Percentiles rank a stretch among this genome's conserved stretches.
Evolutionary conservation across 371 early-diverging fungal genomes (phyloP).

Genomic region (Saksenaea oblongispora): DNA sequence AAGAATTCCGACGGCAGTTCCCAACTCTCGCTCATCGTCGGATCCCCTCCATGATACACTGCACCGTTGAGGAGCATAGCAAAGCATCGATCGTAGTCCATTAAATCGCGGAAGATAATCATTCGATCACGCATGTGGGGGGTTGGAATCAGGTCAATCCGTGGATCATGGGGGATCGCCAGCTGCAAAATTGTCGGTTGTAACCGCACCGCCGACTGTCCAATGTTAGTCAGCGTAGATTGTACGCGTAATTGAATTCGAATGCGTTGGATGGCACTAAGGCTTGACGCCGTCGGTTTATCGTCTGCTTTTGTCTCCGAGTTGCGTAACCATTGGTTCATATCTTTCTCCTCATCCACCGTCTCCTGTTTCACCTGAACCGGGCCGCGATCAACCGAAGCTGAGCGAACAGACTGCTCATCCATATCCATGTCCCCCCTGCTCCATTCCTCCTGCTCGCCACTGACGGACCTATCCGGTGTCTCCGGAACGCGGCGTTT

Average conservation of each 20-base stretch:
- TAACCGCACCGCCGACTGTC: constrained; percentile 3
- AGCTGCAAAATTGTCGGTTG: constrained; percentile 26
- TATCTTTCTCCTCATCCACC: neutral
- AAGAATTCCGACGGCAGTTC: constrained; percentile 52
- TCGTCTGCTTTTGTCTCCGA: neutral
- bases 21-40: constrained; percentile 44
- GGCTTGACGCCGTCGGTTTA: neutral
- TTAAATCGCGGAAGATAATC: constrained; percentile 48
- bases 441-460: neutral
- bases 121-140: constrained; percentile 53
- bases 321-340: constrained; percentile 7
- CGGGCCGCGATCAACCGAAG: neutral
- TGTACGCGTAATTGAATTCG: constrained; percentile 22
- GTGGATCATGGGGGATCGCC: constrained; percentile 47
- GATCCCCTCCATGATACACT: constrained; percentile 47
- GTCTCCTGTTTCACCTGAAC: neutral
- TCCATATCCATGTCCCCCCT: constrained; percentile 8
- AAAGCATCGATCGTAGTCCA: constrained; percentile 51
- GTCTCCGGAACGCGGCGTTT: constrained; percentile 2
- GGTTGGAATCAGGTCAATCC: constrained; percentile 53
- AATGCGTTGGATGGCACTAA: constrained; percentile 19
- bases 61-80: constrained; percentile 39
- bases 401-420: neutral
- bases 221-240: neutral
- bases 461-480: neutral